A percentile compares a stretch with the other conserved stretches of the same genome.
These are phyloP conservation scores for Lepiota venenata DNA, from an alignment of 768 basidiomycete species.

Conservation along the genomic window DNA sequence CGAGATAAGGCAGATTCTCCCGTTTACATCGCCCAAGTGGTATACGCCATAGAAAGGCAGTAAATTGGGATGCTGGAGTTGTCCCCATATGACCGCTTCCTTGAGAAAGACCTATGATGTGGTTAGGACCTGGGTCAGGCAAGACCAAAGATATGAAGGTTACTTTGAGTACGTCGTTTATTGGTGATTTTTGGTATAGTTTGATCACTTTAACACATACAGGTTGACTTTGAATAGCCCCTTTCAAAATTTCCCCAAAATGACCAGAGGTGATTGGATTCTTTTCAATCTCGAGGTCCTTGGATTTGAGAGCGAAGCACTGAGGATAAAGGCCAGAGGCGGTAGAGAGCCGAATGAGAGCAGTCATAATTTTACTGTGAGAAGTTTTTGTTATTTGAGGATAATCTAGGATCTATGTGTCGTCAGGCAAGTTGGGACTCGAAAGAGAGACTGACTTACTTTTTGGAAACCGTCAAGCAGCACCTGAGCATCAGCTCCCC, in stretches of 20 bases:
- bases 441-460: neutral
- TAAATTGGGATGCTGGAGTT: constrained; percentile 9
- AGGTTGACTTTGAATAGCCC: neutral
- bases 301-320: neutral
- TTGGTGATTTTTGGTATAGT: constrained; percentile 1
- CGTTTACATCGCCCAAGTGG: neutral
- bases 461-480: neutral
- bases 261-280: neutral
- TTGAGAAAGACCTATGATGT: constrained; percentile 2
- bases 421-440: neutral
- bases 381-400: neutral
- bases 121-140: neutral
- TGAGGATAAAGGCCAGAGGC: neutral
- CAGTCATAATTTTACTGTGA: neutral
- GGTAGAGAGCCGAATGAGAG: constrained; percentile 7
- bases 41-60: constrained; percentile 14
- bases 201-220: constrained; percentile 1
- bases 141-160: neutral
- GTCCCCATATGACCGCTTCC: constrained; percentile 12
- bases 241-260: constrained; percentile 4
- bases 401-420: neutral
- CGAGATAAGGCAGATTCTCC: constrained; percentile 9
- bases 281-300: neutral
- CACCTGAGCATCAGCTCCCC: neutral
- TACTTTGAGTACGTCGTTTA: constrained; percentile 6